These are phyloP conservation scores for Ceratobasidium sp. DNA, from an alignment of 1,284 basidiomycete genomes.

Conservation along the genomic window DNA sequence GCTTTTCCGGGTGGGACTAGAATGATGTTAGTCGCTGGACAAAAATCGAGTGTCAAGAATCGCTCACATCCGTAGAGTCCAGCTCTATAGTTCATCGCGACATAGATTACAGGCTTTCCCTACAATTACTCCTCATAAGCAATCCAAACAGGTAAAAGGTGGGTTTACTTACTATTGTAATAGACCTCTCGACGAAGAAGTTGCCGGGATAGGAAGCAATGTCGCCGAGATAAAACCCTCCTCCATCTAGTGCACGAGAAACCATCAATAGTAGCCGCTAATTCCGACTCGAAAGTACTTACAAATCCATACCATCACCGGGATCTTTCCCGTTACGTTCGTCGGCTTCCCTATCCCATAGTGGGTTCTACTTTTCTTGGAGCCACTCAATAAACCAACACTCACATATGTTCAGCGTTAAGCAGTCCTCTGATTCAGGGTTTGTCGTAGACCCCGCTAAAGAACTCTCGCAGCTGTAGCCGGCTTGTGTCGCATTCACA, in stretches of 20 bases:
- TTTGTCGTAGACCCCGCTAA: not conserved
- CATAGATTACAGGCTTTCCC: constrained; percentile 50
- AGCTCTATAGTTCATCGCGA: constrained; percentile 52
- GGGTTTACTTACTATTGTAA: not conserved
- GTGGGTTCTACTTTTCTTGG: not conserved
- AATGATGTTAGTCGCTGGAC: constrained; percentile 32
- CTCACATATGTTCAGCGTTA: constrained; percentile 40
- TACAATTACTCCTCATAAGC: not conserved
- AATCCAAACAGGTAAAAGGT: not conserved
- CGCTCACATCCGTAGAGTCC: constrained; percentile 34
- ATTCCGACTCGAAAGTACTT: not conserved
- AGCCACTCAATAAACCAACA: constrained; percentile 47
- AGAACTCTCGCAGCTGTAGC: constrained; percentile 10
- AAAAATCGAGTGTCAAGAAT: not conserved
- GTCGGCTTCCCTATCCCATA: constrained; percentile 27
- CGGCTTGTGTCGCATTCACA: constrained; percentile 22
- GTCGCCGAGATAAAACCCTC: constrained; percentile 8
- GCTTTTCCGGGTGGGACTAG: constrained; percentile 50
- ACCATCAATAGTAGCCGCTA: not conserved
- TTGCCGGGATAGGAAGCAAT: not conserved
- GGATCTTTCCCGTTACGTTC: constrained; percentile 21
- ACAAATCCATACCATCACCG: constrained; percentile 43
- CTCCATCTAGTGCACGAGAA: constrained; percentile 3
- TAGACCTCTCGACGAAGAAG: not conserved
- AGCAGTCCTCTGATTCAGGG: constrained; percentile 40